These are phyloP conservation scores for Colletotrichum liriopes DNA, from an alignment of 2,329 filamentous ascomycete genomes.

Conservation along the genomic window DNA sequence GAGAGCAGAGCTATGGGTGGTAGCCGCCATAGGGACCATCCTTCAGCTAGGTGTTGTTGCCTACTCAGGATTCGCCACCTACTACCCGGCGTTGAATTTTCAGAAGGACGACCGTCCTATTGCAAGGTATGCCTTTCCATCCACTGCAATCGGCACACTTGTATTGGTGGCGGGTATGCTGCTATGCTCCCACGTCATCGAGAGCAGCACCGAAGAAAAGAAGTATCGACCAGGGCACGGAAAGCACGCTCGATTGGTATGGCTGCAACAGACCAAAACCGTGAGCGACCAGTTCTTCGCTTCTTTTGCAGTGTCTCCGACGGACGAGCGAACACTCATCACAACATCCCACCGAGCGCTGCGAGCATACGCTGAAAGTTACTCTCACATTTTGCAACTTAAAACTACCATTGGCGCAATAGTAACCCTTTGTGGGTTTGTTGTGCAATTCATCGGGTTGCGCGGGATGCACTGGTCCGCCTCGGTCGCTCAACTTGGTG, in stretches of 20 bases:
- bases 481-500: background rate
- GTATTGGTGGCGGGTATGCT: background rate
- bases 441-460: no score
- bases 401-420: no score
- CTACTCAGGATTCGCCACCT: background rate
- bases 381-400: no score
- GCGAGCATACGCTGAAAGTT: no score
- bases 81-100: background rate
- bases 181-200: background rate
- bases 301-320: background rate
- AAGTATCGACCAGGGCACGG: background rate
- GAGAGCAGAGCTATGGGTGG: background rate
- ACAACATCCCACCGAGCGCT: background rate
- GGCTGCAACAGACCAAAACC: conserved; percentile 13
- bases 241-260: background rate
- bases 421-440: no score
- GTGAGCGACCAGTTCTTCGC: conserved; percentile 2
- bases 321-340: background rate
- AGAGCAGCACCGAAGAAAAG: background rate
- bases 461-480: no score
- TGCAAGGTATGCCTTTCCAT: background rate
- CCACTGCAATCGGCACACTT: background rate
- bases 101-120: background rate
- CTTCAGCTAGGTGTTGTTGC: background rate
- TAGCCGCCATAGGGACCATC: background rate